These are phyloP conservation scores for Hypocreales sp. DNA, from an alignment of 2,329 filamentous ascomycete species.

Conservation along the genomic window DNA sequence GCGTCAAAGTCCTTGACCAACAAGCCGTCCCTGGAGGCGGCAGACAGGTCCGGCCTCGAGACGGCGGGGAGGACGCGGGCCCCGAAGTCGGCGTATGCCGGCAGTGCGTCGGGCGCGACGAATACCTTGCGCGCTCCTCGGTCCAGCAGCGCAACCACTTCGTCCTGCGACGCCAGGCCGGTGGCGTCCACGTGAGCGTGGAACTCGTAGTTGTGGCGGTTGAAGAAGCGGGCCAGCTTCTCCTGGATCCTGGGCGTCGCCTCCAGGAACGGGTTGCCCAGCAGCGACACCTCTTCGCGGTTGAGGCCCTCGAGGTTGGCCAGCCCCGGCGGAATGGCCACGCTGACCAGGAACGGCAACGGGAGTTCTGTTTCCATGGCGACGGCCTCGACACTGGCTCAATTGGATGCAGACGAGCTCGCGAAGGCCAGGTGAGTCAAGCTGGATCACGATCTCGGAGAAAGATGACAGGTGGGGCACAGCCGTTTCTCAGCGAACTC, in stretches of 20 bases:
- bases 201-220: constrained; percentile 32
- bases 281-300: constrained; percentile 39
- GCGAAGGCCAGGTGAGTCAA: no score
- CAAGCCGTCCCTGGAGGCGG: constrained; percentile 31
- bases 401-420: no score
- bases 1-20: constrained; percentile 37
- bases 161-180: constrained; percentile 48
- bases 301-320: constrained; percentile 35
- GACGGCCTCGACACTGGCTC: no score
- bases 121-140: constrained; percentile 76
- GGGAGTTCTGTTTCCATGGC: constrained; percentile 51
- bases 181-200: constrained; percentile 66
- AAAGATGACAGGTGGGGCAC: neutral
- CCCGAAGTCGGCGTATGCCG: constrained; percentile 38
- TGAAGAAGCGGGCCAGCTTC: constrained; percentile 30
- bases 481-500: neutral
- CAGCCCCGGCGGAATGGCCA: constrained; percentile 34
- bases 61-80: constrained; percentile 39
- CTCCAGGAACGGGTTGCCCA: constrained; percentile 43
- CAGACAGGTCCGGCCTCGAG: constrained; percentile 27
- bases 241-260: constrained; percentile 32
- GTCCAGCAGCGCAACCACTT: constrained; percentile 70
- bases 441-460: no score
- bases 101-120: constrained; percentile 55
- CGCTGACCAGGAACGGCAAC: constrained; percentile 45